Conservation (phyloP, 2,329 filamentous ascomycete species). For the Xylaria sp. region DNA sequence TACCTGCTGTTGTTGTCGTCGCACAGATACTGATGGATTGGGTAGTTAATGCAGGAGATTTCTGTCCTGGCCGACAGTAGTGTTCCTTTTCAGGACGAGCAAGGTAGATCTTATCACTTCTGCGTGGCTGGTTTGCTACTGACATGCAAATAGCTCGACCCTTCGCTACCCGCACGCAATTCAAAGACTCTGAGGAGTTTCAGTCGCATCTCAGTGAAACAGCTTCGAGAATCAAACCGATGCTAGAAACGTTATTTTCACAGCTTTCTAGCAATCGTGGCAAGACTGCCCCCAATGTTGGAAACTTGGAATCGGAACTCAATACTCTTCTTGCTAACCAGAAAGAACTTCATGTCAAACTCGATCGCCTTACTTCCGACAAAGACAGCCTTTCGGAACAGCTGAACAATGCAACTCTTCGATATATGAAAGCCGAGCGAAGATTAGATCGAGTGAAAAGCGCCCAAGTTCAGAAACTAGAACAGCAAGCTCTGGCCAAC, state of each 20-base stretch:
- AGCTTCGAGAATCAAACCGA: conserved; percentile 68
- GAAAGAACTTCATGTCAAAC: conserved; percentile 71
- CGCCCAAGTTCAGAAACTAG: conserved; percentile 81
- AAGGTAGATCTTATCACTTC: conserved; percentile 33
- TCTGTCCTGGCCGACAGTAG: conserved; percentile 52
- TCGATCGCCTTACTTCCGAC: conserved; percentile 70
- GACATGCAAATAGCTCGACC: conserved; percentile 40
- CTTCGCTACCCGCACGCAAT: conserved; percentile 54
- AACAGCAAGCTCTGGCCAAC: conserved; percentile 77
- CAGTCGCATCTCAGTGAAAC: conserved; percentile 74
- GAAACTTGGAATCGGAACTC: conserved; percentile 69
- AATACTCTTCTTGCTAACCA: conserved; percentile 71
- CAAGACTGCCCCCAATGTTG: conserved; percentile 59
- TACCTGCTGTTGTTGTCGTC: not conserved
- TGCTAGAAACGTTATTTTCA: conserved; percentile 64
- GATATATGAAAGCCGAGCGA: conserved; percentile 94
- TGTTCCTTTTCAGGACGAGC: conserved; percentile 39
- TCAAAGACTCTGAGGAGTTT: conserved; percentile 65
- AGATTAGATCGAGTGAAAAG: conserved; percentile 88
- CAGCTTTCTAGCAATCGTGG: conserved; percentile 48
- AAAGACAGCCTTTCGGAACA: conserved; percentile 82
- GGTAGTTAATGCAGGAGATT: conserved; percentile 59
- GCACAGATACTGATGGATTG: conserved; percentile 4
- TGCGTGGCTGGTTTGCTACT: conserved; percentile 16
- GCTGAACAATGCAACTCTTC: conserved; percentile 78